Percentiles rank a stretch among this genome's conserved stretches.
Conservation (phyloP, 768 basidiomycete genomes). For the Podaxis sp. region DNA sequence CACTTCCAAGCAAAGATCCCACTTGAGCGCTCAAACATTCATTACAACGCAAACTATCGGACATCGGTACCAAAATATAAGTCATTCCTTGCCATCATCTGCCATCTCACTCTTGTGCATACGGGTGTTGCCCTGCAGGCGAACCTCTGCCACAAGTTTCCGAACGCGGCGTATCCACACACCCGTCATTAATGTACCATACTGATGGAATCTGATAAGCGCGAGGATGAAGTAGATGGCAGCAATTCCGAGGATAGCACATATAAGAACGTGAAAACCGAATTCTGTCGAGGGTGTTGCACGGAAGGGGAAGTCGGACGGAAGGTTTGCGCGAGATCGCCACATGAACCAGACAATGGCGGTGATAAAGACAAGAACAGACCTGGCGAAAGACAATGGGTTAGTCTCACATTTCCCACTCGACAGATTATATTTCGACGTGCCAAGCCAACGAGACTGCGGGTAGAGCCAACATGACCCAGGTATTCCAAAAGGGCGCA, state of each 20-base stretch:
- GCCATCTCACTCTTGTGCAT: too few species aligned
- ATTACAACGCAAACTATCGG: too few species aligned
- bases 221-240: background rate
- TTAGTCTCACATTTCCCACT: too few species aligned
- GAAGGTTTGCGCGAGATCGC: background rate
- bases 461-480: conserved; percentile 64
- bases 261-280: background rate
- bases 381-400: background rate
- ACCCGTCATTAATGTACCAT: conserved; percentile 19
- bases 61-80: too few species aligned
- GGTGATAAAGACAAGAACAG: background rate
- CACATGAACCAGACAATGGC: background rate
- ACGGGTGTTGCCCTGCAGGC: too few species aligned
- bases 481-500: conserved; percentile 54
- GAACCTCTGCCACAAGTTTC: background rate
- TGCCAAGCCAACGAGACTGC: conserved; percentile 62
- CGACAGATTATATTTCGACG: background rate
- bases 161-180: background rate
- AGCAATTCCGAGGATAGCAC: background rate
- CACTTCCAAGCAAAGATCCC: too few species aligned
- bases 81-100: too few species aligned
- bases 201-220: background rate
- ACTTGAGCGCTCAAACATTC: too few species aligned
- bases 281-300: background rate
- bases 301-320: background rate